phyloP scores from a whole-genome alignment of 2,329 filamentous ascomycete genomes.

The Trichoderma sp. region DNA sequence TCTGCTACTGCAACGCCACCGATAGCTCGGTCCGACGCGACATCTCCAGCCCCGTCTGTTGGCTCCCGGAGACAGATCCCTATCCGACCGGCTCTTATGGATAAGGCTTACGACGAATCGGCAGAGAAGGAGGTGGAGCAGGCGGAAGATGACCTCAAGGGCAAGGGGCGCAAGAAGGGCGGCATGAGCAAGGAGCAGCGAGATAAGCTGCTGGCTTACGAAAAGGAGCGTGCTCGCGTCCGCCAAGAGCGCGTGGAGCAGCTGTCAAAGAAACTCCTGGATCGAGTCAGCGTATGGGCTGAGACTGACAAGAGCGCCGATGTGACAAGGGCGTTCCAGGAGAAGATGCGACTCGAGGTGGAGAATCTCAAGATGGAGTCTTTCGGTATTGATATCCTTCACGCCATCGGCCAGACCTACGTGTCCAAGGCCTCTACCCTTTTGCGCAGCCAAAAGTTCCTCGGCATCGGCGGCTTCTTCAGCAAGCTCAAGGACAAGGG shows the following conservation, averaged over 20 bases:
- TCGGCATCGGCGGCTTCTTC: constrained; percentile 95
- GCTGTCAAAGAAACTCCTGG: constrained; percentile 80
- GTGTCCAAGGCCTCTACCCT: constrained; percentile 83
- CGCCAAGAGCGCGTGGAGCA: constrained; percentile 89
- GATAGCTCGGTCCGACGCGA: constrained; percentile 42
- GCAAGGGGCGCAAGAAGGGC: constrained; percentile 80
- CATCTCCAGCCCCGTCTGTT: constrained; percentile 50
- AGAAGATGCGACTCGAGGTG: constrained; percentile 91
- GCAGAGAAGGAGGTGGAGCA: constrained; percentile 60
- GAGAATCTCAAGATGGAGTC: constrained; percentile 99
- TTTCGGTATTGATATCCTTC: constrained; percentile 93
- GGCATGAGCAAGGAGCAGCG: constrained; percentile 88
- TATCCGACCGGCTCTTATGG: constrained; percentile 83
- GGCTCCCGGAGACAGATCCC: constrained; percentile 62
- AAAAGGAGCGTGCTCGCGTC: constrained; percentile 79
- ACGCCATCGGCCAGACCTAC: constrained; percentile 92
- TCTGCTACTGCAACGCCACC: constrained; percentile 33
- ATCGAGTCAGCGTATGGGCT: constrained; percentile 92
- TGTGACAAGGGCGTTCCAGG: constrained; percentile 86
- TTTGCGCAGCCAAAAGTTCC: constrained; percentile 93
- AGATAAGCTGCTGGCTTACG: constrained; percentile 86
- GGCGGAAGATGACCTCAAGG: constrained; percentile 54
- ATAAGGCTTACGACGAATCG: constrained; percentile 73
- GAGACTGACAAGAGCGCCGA: constrained; percentile 90
- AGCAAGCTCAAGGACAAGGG: constrained; percentile 94